These are phyloP conservation scores for Dryadomyces quercus-mongolicae DNA, from an alignment of 2,329 filamentous ascomycete species.

Conservation along the genomic window DNA sequence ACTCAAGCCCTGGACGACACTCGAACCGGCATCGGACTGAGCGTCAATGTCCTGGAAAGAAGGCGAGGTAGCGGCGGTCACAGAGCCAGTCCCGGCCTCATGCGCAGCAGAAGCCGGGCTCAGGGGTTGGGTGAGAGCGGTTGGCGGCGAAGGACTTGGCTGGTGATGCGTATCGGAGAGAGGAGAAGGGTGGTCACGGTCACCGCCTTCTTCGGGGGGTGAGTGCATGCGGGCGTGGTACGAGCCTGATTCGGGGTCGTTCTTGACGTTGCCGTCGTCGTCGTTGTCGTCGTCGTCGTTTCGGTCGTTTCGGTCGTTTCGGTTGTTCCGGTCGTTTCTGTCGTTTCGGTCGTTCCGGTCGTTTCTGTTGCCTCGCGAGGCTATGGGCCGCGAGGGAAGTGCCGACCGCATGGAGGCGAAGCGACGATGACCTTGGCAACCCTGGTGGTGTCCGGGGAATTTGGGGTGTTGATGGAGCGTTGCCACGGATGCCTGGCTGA, in stretches of 20 bases:
- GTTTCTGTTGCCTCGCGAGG: conserved; percentile 3
- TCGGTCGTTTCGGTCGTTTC: neutral
- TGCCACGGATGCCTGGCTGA: conserved; percentile 11
- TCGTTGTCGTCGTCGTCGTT: conserved; percentile 5
- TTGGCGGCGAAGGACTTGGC: conserved; percentile 4
- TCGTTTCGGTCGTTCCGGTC: neutral
- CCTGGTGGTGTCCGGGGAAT: neutral
- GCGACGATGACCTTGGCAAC: neutral
- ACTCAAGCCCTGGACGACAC: conserved; percentile 24
- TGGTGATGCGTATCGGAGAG: conserved; percentile 1
- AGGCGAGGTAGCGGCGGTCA: neutral
- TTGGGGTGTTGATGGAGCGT: conserved; percentile 6
- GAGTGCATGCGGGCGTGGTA: conserved; percentile 11
- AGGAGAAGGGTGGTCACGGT: conserved; percentile 6
- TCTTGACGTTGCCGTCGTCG: conserved; percentile 5
- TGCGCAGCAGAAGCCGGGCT: conserved; percentile 11
- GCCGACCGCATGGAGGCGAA: conserved; percentile 11
- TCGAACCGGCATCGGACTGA: conserved; percentile 8
- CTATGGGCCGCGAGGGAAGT: conserved; percentile 15
- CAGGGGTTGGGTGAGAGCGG: conserved; percentile 4
- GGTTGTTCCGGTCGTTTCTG: neutral
- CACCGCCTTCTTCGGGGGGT: conserved; percentile 13
- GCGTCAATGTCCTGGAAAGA: conserved; percentile 7
- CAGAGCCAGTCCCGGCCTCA: conserved; percentile 3
- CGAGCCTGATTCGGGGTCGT: conserved; percentile 4